Percentiles rank a stretch among this genome's conserved stretches.
Evolutionary conservation across 2,329 filamentous ascomycete genomes (phyloP).

Genomic region (Mycosphaerella sp.): DNA sequence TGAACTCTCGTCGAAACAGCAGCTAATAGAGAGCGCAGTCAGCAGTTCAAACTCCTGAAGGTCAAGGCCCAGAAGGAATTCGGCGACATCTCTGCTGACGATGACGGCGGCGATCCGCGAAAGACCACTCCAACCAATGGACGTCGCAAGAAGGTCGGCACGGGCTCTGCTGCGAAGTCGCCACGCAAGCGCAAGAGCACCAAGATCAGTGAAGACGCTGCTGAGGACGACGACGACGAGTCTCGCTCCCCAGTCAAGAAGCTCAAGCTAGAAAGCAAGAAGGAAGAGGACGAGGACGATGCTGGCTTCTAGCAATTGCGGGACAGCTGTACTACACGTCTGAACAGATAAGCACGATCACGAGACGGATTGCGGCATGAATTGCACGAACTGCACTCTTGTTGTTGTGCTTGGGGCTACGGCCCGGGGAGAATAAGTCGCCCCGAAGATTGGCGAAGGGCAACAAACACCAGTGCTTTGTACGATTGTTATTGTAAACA

Average conservation of each 20-base stretch:
- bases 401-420: not conserved
- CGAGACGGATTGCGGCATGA: not conserved
- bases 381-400: not conserved
- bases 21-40: not conserved
- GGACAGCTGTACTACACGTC: too few species aligned
- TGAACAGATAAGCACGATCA: too few species aligned
- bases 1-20: not conserved
- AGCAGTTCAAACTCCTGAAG: slow-evolving; percentile 2
- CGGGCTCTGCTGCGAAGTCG: not conserved
- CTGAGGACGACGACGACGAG: slow-evolving; percentile 5
- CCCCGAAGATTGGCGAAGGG: not conserved
- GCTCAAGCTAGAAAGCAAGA: slow-evolving; percentile 2
- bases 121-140: slow-evolving; percentile 8
- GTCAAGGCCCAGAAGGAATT: slow-evolving; percentile 3
- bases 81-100: not conserved
- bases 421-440: not conserved
- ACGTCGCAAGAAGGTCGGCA: not conserved
- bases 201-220: not conserved
- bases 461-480: not conserved
- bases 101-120: not conserved
- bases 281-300: slow-evolving; percentile 1
- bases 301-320: not conserved
- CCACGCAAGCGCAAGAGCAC: slow-evolving; percentile 6
- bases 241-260: slow-evolving; percentile 4
- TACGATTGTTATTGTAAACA: not conserved